Evolutionary conservation across 2,329 filamentous ascomycete genomes (phyloP), one percentile per base, ranked within the genome.

Genomic region (Exophiala xenobiotica): DNA sequence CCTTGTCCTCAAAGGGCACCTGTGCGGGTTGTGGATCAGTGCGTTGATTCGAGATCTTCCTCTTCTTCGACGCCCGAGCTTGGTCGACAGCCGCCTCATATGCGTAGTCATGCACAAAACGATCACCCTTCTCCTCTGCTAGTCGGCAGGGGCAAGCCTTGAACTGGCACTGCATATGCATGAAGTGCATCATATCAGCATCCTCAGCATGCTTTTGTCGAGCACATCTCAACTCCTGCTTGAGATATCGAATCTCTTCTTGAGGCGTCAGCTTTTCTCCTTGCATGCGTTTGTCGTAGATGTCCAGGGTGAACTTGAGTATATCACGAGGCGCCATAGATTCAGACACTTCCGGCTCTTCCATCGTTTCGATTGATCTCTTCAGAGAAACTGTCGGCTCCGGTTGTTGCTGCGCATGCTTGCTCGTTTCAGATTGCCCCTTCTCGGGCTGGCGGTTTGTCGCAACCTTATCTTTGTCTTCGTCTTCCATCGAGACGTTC

Each of bases 161-260:
- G 53, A 77, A 75, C 56, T 75, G 72, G 49, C 75, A 78, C 57
- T 77, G 73, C 61, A 76, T 70, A 39, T 72, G 72, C 65, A 77
- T 60, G 54, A 75, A 76, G 24, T 76, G 64, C 2, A 83, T 70
- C 68, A 82, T 74, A 23, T 82, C 79, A 57, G 83, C 75, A 0
- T 79, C 79, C 37, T 61, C 54, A 18, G 26, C 37, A 22, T 77
- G 72, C 48, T 69, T 65, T 53, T 79, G 72, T 58, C 70, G 74
- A 64, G 84, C 80, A 23, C 66, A 65, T 20, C 68, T 63, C 3
- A 85, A 69, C 49, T 81, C 74, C 37, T 78, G 71, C 51, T 75
- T 71, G 8, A 76, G 56, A 2, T 68, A 63, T 2, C 68, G 62
- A 18, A 82, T 60, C n/a, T 71, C 64, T 55, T 74, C 74, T 6